Conservation (phyloP, 306 rosid genomes). For the Hippophae tibetana region DNA sequence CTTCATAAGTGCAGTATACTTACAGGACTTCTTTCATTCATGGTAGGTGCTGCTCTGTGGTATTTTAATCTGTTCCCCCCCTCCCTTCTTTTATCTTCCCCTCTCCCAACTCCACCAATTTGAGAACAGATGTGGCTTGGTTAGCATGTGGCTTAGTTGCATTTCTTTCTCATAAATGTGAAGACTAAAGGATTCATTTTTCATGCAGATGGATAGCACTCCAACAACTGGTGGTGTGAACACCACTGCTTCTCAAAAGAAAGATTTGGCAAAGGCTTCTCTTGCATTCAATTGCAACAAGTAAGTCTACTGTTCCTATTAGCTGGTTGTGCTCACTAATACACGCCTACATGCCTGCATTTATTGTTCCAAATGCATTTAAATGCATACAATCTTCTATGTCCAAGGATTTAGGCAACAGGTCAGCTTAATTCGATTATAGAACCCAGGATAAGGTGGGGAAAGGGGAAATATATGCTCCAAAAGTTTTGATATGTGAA, state of each 20-base stretch:
- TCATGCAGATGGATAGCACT: constrained; percentile 84
- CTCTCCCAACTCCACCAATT: not conserved
- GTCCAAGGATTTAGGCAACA: no score
- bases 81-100: not conserved
- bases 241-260: constrained; percentile 75
- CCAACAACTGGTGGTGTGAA: constrained; percentile 97
- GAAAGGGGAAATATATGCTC: no score
- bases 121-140: not conserved
- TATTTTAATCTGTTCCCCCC: constrained; percentile 9
- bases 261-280: constrained; percentile 79
- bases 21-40: constrained; percentile 94
- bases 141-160: not conserved
- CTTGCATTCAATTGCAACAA: constrained; percentile 80
- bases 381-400: no score
- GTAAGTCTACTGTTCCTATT: constrained; percentile 37
- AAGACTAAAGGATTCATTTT: not conserved
- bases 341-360: no score
- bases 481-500: no score
- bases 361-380: no score
- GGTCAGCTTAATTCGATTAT: no score
- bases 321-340: not conserved
- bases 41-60: constrained; percentile 48
- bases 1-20: constrained; percentile 68
- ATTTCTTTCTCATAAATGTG: not conserved
- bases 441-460: no score